Base-by-base conservation (phyloP, 495 filamentous ascomycete species). In the Massariosphaeria phaeospora region DNA sequence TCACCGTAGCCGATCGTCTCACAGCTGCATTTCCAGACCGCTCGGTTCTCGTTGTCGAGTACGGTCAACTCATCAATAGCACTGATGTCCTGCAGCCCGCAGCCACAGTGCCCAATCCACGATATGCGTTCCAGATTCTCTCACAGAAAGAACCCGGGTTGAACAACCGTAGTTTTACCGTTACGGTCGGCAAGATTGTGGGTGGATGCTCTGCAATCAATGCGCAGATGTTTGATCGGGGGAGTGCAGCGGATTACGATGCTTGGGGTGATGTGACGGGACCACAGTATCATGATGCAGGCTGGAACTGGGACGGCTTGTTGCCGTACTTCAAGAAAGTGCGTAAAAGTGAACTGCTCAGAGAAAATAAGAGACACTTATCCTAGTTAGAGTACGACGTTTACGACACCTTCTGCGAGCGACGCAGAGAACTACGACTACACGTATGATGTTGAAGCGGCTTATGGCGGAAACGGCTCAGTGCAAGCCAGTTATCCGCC, bases 1-100 rank as follows among this genome's bases (percentile, higher is more conserved):
- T 65, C 12, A 57, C 62, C 8, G 54, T 65, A 12, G 64, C 57
- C 11, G 54, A 66, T 21, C 48, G 54, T 11, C 57, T 66, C n/a
- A 48, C 57, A 5, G 49, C 49, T 17, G 36, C 49, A 13, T 53
- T 43, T 17, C 49, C 49, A 11, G 2, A 11, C 6, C 49, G 49
- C 31, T 48, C 41, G 5, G 42, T 55, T 17, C 44, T 55, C 10
- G 52, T 55, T 12, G 44, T 55, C 21, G 52, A 55, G 21, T 36
- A 55, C 18, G 41, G 52, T 29, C 20, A 48, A 3, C 52, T 55
- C n/a, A 27, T 26, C 15, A 55, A 55, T 17, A 53, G 38, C 25
- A 53, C 38, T 4, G 49, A 17, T 6, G 34, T 53, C n/a, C 29
- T 53, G 9, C 6, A 21, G 12, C 49, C 49, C 3, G 49, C 49